These are phyloP conservation scores for Thamnidium elegans DNA, from an alignment of 192 early-diverging fungal genomes.

Conservation along the genomic window DNA sequence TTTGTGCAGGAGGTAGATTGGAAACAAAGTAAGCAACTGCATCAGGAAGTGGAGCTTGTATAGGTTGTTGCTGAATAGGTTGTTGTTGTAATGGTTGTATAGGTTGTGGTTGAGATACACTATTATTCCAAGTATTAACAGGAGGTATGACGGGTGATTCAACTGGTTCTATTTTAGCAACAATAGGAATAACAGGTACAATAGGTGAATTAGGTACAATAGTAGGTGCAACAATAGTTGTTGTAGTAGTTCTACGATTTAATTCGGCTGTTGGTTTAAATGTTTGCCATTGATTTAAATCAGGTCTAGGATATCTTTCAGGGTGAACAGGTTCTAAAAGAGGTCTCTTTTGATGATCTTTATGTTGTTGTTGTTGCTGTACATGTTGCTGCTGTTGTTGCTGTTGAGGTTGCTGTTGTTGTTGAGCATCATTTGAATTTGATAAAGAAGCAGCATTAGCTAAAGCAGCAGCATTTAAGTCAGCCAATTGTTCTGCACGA, in stretches of 20 bases:
- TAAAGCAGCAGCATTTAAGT: too few species aligned
- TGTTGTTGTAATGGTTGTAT: constrained; percentile 10
- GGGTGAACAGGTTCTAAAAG: constrained; percentile 59
- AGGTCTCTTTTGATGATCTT: constrained; percentile 17
- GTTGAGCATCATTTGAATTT: too few species aligned
- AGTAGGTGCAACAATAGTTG: background rate
- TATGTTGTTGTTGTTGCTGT: background rate
- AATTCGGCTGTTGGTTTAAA: constrained; percentile 50
- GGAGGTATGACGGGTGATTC: constrained; percentile 21
- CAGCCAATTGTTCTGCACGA: too few species aligned
- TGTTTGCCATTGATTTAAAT: constrained; percentile 65
- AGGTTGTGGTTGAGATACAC: background rate
- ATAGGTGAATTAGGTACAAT: constrained; percentile 8
- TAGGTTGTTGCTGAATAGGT: constrained; percentile 8
- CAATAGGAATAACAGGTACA: background rate
- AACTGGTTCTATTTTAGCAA: background rate
- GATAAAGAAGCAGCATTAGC: too few species aligned
- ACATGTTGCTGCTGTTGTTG: background rate
- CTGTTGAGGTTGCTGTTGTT: background rate
- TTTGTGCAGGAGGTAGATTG: constrained; percentile 40
- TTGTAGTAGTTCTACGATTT: constrained; percentile 4
- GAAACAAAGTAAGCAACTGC: constrained; percentile 45
- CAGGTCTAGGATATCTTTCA: constrained; percentile 70
- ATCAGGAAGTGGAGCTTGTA: constrained; percentile 40
- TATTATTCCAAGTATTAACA: background rate